Evolutionary conservation across 2,329 filamentous ascomycete species (phyloP).

Genomic region (Monilinia laxa): DNA sequence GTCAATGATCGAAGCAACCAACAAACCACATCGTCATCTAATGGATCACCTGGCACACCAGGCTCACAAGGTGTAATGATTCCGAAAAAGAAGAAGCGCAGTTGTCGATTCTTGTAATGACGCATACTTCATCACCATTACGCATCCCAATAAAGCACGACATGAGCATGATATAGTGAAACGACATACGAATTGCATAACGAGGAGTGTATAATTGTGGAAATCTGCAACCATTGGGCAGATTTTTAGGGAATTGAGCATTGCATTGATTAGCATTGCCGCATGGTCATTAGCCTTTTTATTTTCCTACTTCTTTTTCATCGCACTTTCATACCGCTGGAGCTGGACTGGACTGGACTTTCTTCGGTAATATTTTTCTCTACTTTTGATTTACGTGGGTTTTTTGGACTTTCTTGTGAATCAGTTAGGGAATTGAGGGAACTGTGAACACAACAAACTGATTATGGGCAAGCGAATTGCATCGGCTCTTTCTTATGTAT

Average conservation of each 20-base stretch:
- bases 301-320: conserved; percentile 13
- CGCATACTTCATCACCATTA: conserved; percentile 24
- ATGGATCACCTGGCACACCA: conserved; percentile 31
- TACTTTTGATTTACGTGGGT: conserved; percentile 24
- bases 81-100: conserved; percentile 79
- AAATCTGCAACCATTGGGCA: conserved; percentile 15
- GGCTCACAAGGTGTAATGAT: conserved; percentile 40
- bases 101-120: conserved; percentile 70
- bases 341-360: conserved; percentile 19
- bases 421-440: conserved; percentile 21
- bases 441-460: conserved; percentile 23
- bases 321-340: conserved; percentile 19
- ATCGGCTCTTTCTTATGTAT: conserved; percentile 38
- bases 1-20: conserved; percentile 69
- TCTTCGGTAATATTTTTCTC: conserved; percentile 20
- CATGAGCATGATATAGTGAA: conserved; percentile 33
- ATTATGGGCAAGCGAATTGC: conserved; percentile 9
- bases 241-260: conserved; percentile 24
- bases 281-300: conserved; percentile 7
- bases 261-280: conserved; percentile 24
- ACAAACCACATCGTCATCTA: conserved; percentile 27
- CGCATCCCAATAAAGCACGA: conserved; percentile 14
- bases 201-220: conserved; percentile 32
- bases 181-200: conserved; percentile 39
- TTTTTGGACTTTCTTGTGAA: conserved; percentile 24